Evolutionary conservation across 257 asterid species (phyloP).

Genomic region (Solanum rostratum): DNA sequence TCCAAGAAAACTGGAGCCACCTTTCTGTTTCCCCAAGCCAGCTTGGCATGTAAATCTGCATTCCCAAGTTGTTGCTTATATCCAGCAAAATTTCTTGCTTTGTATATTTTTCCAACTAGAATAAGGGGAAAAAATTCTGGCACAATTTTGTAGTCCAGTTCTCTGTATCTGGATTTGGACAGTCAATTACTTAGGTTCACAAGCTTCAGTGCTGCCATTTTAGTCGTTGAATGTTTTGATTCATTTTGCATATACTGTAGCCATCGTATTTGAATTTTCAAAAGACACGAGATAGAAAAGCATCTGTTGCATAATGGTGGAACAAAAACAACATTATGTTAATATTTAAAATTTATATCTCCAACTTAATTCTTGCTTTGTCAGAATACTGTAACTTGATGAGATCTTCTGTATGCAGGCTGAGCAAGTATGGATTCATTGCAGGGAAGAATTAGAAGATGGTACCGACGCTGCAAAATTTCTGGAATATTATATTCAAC

Average conservation of each 20-base stretch:
- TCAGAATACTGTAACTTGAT: background rate
- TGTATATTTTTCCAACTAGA: background rate
- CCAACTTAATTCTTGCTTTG: background rate
- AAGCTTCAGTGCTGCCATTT: background rate
- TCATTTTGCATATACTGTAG: background rate
- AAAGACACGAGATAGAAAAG: background rate
- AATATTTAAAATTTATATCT: background rate
- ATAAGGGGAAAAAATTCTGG: background rate
- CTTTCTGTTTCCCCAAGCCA: background rate
- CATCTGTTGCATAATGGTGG: background rate
- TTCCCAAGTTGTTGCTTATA: background rate
- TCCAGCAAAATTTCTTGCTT: background rate
- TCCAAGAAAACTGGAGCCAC: background rate
- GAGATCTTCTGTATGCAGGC: constrained; percentile 26
- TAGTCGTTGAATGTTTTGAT: background rate
- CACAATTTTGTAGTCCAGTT: background rate
- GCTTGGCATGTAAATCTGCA: background rate
- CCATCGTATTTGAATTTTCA: background rate
- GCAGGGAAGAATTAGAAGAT: constrained; percentile 31
- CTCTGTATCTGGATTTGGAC: background rate
- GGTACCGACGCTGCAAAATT: constrained; percentile 10
- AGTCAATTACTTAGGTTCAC: background rate
- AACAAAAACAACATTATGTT: background rate
- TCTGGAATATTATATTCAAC: constrained; percentile 12
- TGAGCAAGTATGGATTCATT: constrained; percentile 26